Evolutionary conservation across 225 moss, liverwort and hornwort species (phyloP).

Genomic region (Polytrichum commune): DNA sequence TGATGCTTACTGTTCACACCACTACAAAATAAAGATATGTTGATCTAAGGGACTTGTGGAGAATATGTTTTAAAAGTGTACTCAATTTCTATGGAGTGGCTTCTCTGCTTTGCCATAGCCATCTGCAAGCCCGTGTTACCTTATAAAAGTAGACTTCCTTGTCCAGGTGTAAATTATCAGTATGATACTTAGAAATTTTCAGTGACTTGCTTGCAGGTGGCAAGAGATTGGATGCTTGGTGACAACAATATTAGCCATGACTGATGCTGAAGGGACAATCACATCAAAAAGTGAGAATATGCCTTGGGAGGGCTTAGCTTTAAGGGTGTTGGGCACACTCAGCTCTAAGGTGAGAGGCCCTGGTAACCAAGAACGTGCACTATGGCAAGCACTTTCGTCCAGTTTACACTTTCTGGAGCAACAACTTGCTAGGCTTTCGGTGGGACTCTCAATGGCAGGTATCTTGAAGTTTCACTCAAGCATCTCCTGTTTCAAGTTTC

Average conservation of each 20-base stretch:
- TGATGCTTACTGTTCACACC: too few species aligned
- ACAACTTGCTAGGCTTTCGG: conserved; percentile 44
- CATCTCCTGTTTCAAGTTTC: too few species aligned
- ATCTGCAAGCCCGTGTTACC: too few species aligned
- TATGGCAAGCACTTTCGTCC: conserved; percentile 66
- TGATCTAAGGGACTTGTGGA: too few species aligned
- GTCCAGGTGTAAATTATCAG: too few species aligned
- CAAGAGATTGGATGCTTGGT: conserved; percentile 45
- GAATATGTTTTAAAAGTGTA: too few species aligned
- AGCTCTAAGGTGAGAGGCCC: conserved; percentile 33
- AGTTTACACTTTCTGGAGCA: conserved; percentile 68
- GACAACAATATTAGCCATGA: conserved; percentile 40
- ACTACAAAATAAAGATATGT: too few species aligned
- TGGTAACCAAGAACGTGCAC: conserved; percentile 37
- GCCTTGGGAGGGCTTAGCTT: conserved; percentile 53
- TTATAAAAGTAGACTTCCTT: too few species aligned
- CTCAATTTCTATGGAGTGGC: too few species aligned
- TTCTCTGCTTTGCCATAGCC: too few species aligned
- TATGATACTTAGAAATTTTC: background rate
- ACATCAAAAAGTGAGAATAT: conserved; percentile 15
- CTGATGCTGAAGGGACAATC: conserved; percentile 21
- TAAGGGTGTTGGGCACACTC: conserved; percentile 57
- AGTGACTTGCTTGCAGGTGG: conserved; percentile 17
- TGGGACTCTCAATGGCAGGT: conserved; percentile 34
- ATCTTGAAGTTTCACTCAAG: conserved; percentile 2